Percentiles rank a stretch among this genome's conserved stretches.
Conservation (phyloP, 257 asterid genomes). For the Coffea eugenioides region DNA sequence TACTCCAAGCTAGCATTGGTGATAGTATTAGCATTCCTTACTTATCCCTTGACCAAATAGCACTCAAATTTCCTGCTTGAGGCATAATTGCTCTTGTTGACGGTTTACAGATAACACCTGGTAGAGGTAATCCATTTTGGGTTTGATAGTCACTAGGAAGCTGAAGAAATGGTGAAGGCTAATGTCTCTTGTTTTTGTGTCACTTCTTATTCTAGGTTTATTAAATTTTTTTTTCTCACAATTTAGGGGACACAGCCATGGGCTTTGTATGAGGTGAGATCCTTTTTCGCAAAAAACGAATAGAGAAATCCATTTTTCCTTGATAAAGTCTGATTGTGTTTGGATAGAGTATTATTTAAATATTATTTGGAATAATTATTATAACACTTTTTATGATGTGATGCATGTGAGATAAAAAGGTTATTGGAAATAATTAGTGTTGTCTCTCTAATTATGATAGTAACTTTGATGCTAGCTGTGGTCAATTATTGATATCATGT, state of each 20-base stretch:
- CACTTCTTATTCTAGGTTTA: slow-evolving; percentile 5
- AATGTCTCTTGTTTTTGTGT: slow-evolving; percentile 6
- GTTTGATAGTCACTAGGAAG: not conserved
- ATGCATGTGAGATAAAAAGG: too few species aligned
- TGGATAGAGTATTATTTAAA: too few species aligned
- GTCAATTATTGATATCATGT: not conserved
- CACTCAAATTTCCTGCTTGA: not conserved
- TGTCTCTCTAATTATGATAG: not conserved
- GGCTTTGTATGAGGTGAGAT: not conserved
- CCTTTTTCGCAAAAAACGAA: not conserved
- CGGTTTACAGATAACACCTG: not conserved
- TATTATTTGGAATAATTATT: too few species aligned
- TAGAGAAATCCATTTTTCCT: not conserved
- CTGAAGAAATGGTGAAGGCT: not conserved
- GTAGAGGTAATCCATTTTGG: too few species aligned
- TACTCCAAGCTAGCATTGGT: not conserved
- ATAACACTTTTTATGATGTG: too few species aligned
- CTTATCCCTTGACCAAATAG: not conserved
- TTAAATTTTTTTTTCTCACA: not conserved
- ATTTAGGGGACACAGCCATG: not conserved
- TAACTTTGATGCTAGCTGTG: not conserved
- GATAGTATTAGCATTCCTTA: not conserved
- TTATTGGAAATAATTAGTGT: too few species aligned
- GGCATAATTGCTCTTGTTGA: not conserved
- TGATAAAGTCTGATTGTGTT: too few species aligned